phyloP scores from a whole-genome alignment of 805 yeast species.

The Saturnispora mendoncae region DNA sequence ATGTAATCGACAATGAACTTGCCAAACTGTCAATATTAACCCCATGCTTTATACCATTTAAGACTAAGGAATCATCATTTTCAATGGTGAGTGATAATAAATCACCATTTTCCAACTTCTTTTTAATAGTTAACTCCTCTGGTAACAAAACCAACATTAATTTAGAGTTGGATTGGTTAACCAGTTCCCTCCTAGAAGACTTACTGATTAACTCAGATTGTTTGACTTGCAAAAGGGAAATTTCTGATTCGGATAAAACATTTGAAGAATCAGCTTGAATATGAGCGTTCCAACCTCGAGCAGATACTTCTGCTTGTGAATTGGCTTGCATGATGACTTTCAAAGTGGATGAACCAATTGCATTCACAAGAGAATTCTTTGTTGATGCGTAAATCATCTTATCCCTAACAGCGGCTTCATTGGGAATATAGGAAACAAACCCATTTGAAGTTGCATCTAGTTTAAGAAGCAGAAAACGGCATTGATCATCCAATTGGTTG shows the following conservation, averaged over 20 bases:
- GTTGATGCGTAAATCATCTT: conserved; percentile 95
- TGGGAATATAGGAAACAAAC: conserved; percentile 83
- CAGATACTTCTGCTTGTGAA: conserved; percentile 40
- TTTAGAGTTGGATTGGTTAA: conserved; percentile 3
- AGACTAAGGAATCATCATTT: conserved; percentile 9
- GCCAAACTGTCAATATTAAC: neutral
- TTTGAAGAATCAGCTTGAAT: conserved; percentile 30
- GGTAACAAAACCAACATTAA: conserved; percentile 5
- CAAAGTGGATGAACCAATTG: conserved; percentile 46
- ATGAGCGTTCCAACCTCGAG: conserved; percentile 38
- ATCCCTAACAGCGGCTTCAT: conserved; percentile 64
- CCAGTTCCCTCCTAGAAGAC: conserved; percentile 10
- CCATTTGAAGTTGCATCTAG: conserved; percentile 33
- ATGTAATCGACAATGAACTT: neutral
- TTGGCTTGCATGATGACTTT: neutral
- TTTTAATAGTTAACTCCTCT: neutral
- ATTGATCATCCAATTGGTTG: conserved; percentile 21
- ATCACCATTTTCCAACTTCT: neutral
- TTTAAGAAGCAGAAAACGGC: conserved; percentile 26
- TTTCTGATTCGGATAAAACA: conserved; percentile 54
- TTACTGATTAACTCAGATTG: conserved; percentile 30
- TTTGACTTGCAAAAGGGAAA: conserved; percentile 37
- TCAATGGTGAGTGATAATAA: conserved; percentile 7
- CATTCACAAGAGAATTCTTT: conserved; percentile 64
- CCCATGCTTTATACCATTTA: neutral